Base-by-base conservation (phyloP, 495 filamentous ascomycete genomes). In the Diplogelasinospora grovesii region DNA sequence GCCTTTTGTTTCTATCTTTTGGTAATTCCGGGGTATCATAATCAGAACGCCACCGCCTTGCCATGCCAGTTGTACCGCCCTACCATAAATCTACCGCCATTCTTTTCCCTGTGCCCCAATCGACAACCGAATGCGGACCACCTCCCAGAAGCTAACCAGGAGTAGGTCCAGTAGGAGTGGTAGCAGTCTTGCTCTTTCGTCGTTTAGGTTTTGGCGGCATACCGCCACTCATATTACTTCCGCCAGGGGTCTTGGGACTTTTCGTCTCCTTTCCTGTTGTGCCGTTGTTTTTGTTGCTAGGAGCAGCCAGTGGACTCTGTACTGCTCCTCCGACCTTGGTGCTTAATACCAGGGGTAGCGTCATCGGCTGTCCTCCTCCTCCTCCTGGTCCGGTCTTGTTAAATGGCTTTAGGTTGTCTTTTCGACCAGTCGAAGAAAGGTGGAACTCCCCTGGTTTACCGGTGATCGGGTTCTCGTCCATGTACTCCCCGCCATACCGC, bases 371-470 rank as follows among this genome's bases (percentile, higher is more conserved):
- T 11, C n/a, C n/a, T n/a, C n/a, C n/a, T n/a, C n/a, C n/a, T n/a
- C n/a, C n/a, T 13, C 11, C 27, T 26, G 22, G 31, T 16, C 14
- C 30, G 9, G 24, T 36, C 9, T 27, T 34, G 13, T 38, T 32
- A n/a, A n/a, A n/a, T n/a, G n/a, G n/a, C 20, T 44, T 48, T 2
- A 44, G 56, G 49, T 64, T 69, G 22, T 35, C 30, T 36, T 69
- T 70, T 14, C 73, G 62, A 2, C 74, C 73, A 3, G 78, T 76
- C 21, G 71, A 80, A 8, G 77, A 78, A 35, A 93, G 69, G 39
- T 83, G 81, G 63, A 95, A 94, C n/a, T 79, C 77, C 15, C 89
- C 89, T 0, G 89, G 89, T 50, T 85, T 81, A 31, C 89, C 89
- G 1, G 83, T 78, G 33, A 95, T 75, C 2, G 88, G 87, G 49